phyloP scores from a whole-genome alignment of 2,329 filamentous ascomycete genomes.

The Hirsutella thompsonii region DNA sequence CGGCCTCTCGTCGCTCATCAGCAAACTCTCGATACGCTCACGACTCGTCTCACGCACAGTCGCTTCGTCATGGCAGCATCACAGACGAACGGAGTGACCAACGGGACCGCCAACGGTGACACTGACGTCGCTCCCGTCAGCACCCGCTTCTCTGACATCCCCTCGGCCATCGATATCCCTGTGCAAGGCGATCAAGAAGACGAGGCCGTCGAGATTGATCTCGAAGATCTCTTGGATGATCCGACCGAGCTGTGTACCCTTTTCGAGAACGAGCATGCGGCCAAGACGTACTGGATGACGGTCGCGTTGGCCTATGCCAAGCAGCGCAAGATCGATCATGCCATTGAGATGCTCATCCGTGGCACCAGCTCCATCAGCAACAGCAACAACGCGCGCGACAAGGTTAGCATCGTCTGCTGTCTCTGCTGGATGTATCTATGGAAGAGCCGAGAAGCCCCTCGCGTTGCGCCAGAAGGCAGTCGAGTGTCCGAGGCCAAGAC shows the following conservation, averaged over 20 bases:
- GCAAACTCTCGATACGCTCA: background rate
- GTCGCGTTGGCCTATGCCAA: slow-evolving; percentile 95
- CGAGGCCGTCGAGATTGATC: slow-evolving; percentile 80
- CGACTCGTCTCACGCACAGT: background rate
- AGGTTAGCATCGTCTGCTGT: slow-evolving; percentile 70
- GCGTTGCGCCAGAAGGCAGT: slow-evolving; percentile 47
- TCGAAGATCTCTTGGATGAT: slow-evolving; percentile 84
- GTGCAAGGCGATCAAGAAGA: slow-evolving; percentile 52
- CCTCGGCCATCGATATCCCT: slow-evolving; percentile 52
- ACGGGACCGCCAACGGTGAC: slow-evolving; percentile 28
- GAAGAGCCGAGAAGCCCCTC: slow-evolving; percentile 71
- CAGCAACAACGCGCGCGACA: slow-evolving; percentile 64
- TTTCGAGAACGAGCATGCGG: slow-evolving; percentile 85
- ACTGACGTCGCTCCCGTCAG: slow-evolving; percentile 24
- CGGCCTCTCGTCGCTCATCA: background rate
- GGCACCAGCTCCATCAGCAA: slow-evolving; percentile 58
- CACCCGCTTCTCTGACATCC: slow-evolving; percentile 52
- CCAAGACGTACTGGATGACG: slow-evolving; percentile 94
- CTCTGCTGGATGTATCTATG: slow-evolving; percentile 85
- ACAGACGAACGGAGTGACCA: slow-evolving; percentile 28
- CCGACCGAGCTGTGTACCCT: slow-evolving; percentile 90
- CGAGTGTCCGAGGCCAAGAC: slow-evolving; percentile 64
- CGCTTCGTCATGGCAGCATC: slow-evolving; percentile 24
- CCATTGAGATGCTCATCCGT: slow-evolving; percentile 59
- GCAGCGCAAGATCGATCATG: slow-evolving; percentile 82